A percentile compares a stretch with the other conserved stretches of the same genome.
Evolutionary conservation across 2,329 filamentous ascomycete genomes (phyloP).

Genomic region (Penicillium capsulatum): DNA sequence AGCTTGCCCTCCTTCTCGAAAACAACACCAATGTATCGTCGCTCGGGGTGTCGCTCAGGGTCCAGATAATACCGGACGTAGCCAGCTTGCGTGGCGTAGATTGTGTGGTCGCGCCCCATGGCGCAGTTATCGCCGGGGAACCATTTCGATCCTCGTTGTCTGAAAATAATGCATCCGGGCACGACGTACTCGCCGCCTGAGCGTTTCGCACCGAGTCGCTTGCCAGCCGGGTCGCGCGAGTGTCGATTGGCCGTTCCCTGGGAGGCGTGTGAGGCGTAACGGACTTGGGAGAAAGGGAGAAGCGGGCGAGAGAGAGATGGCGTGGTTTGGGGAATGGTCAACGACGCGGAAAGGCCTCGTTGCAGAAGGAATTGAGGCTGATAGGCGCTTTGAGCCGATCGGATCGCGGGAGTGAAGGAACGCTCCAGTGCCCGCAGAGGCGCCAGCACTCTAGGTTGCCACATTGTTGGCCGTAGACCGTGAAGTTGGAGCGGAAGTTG

Average conservation of each 20-base stretch:
- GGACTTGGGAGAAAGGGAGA: slow-evolving; percentile 46
- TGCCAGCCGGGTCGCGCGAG: slow-evolving; percentile 66
- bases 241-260: slow-evolving; percentile 64
- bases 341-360: slow-evolving; percentile 27
- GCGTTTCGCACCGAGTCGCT: slow-evolving; percentile 92
- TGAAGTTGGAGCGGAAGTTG: slow-evolving; percentile 14
- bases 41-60: slow-evolving; percentile 71
- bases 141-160: slow-evolving; percentile 91
- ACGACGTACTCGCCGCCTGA: slow-evolving; percentile 89
- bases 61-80: slow-evolving; percentile 98
- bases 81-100: slow-evolving; percentile 77
- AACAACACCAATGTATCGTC: slow-evolving; percentile 91
- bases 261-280: slow-evolving; percentile 61
- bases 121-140: slow-evolving; percentile 91
- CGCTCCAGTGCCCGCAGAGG: slow-evolving; percentile 39
- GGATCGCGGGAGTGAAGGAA: slow-evolving; percentile 30
- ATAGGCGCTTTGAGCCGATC: slow-evolving; percentile 25
- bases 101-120: slow-evolving; percentile 94
- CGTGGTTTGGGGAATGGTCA: slow-evolving; percentile 24
- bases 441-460: slow-evolving; percentile 41
- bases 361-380: slow-evolving; percentile 29
- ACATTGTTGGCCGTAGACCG: slow-evolving; percentile 32
- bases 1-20: slow-evolving; percentile 78
- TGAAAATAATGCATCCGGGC: slow-evolving; percentile 96
- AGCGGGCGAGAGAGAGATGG: slow-evolving; percentile 29